Evolutionary conservation across 805 yeast species (phyloP).

Genomic region (Aciculoconidium aculeatum): DNA sequence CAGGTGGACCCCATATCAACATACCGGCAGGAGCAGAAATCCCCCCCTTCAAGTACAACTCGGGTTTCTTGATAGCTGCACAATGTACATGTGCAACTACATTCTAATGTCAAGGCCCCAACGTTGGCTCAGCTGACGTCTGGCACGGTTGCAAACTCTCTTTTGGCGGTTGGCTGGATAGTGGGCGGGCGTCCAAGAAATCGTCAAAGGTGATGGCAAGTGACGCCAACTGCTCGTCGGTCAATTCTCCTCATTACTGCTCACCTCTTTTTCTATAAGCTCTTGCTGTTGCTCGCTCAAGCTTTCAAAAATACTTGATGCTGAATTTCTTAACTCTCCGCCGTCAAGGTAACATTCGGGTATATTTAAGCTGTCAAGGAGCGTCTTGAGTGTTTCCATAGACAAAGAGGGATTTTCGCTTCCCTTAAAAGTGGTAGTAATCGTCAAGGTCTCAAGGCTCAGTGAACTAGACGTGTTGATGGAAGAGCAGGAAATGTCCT

Average conservation of each 20-base stretch:
- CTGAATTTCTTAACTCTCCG: no score
- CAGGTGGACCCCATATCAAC: conserved; percentile 98
- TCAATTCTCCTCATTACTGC: conserved; percentile 30
- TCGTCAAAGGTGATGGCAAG: conserved; percentile 74
- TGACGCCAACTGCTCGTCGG: conserved; percentile 68
- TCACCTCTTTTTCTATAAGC: conserved; percentile 6
- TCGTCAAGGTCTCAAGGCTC: no score
- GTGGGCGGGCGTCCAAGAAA: conserved; percentile 83
- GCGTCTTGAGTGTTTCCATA: no score
- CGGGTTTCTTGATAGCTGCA: conserved; percentile 91
- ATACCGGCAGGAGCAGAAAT: conserved; percentile 97
- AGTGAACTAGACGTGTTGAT: no score
- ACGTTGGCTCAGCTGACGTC: conserved; percentile 95
- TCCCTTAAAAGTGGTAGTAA: no score
- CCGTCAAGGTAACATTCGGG: no score
- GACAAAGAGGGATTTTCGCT: no score
- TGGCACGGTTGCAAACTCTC: conserved; percentile 97
- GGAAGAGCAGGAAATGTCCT: no score
- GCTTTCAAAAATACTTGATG: conserved; percentile 73
- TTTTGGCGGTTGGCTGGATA: conserved; percentile 93
- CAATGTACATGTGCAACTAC: conserved; percentile 95
- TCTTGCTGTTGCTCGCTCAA: conserved; percentile 39
- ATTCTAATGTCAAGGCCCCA: conserved; percentile 83
- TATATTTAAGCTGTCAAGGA: no score
- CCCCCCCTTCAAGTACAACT: conserved; percentile 82